Conservation (phyloP, 2,329 filamentous ascomycete species). For the Calonectria multiphialidica region DNA sequence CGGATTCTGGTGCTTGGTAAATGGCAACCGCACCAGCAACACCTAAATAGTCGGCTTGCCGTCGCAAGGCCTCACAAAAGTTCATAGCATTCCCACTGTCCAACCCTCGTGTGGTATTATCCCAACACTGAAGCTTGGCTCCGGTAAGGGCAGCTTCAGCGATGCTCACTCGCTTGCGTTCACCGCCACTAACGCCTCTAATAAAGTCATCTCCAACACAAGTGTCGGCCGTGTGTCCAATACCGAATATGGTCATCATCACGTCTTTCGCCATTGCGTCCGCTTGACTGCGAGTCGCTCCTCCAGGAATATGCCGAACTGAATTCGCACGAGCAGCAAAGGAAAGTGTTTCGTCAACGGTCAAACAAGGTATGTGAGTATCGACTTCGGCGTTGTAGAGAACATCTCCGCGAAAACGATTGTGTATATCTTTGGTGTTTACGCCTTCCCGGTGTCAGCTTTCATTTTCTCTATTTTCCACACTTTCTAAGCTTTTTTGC, state of each 20-base stretch:
- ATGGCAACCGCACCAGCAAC: slow-evolving; percentile 51
- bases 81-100: slow-evolving; percentile 46
- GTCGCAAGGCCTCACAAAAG: slow-evolving; percentile 41
- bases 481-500: not conserved
- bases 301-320: slow-evolving; percentile 63
- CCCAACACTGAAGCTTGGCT: slow-evolving; percentile 47
- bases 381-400: slow-evolving; percentile 76
- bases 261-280: slow-evolving; percentile 59
- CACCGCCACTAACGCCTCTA: slow-evolving; percentile 81
- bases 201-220: slow-evolving; percentile 77
- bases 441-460: slow-evolving; percentile 36
- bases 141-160: slow-evolving; percentile 68
- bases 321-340: slow-evolving; percentile 74
- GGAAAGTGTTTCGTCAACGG: slow-evolving; percentile 72
- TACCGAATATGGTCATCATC: slow-evolving; percentile 81
- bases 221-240: slow-evolving; percentile 79
- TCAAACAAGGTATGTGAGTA: slow-evolving; percentile 75
- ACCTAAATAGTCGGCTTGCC: slow-evolving; percentile 43
- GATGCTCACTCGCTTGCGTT: slow-evolving; percentile 83
- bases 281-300: slow-evolving; percentile 23
- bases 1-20: slow-evolving; percentile 72
- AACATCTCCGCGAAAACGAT: slow-evolving; percentile 64
- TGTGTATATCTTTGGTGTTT: slow-evolving; percentile 50
- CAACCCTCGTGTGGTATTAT: slow-evolving; percentile 45
- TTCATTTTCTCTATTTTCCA: not conserved